Evolutionary conservation across 108 stramenopile genomes (phyloP), one percentile per base, ranked within the genome.

Genomic region (Epithemia pelagica): DNA sequence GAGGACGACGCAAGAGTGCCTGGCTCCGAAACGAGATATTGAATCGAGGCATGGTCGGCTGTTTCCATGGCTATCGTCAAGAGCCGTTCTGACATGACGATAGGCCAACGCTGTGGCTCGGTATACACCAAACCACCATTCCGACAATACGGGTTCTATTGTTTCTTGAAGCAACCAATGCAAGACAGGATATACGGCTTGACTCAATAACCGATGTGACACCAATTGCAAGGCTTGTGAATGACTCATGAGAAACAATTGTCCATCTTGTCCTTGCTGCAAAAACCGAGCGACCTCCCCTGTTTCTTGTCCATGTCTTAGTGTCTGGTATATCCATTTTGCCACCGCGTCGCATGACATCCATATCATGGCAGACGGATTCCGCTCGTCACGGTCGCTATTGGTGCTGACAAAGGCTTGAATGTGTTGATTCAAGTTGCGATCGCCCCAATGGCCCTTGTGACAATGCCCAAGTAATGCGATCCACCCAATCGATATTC

Each of bases 221-320:
- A 30, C 8, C 29, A 5, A 61, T 2, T 10, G 5, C 61, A 61
- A 61, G 30, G 29, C 31, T 22, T 57, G 23, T 21, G n/a, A 58
- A 18, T n/a, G 5, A 27, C 19, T 27, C 67, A 68, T 68, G 24
- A 32, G 56, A 2, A 58, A 58, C 67, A 58, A 59, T 23, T 46
- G 25, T 54, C 65, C 65, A 1, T 54, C 18, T 30, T 52, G 52
- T 7, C 52, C 65, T 66, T 68, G 67, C 1, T 37, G 24, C 21
- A 68, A 30, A 32, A 68, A 68, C 24, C 67, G 59, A 1, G 28
- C 58, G 37, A 10, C 10, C 15, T 46, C 37, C n/a, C n/a, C n/a
- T n/a, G n/a, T n/a, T n/a, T n/a, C n/a, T n/a, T n/a, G n/a, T 10
- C 10, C 5, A 15, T 46, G 37, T n/a, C n/a, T n/a, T n/a, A n/a